A percentile compares a stretch with the other conserved stretches of the same genome.
These are phyloP conservation scores for Lachancea sp. DNA, from an alignment of 805 yeast genomes.

Conservation along the genomic window DNA sequence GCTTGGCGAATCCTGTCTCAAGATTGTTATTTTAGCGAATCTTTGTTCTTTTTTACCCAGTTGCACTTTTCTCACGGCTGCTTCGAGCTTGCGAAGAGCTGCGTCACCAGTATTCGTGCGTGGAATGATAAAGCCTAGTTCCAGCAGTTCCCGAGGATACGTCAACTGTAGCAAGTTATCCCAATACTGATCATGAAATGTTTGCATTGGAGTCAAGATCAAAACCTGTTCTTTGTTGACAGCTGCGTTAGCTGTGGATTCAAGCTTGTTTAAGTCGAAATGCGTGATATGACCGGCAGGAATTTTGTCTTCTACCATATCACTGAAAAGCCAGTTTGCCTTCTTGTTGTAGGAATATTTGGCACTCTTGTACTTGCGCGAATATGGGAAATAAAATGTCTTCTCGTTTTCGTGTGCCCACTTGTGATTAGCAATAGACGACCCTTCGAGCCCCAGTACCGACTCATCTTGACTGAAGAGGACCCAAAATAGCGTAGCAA, in stretches of 20 bases:
- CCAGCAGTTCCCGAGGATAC: slow-evolving; percentile 80
- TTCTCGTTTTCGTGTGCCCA: slow-evolving; percentile 34
- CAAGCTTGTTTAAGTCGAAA: slow-evolving; percentile 75
- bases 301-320: slow-evolving; percentile 47
- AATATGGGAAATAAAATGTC: slow-evolving; percentile 32
- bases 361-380: slow-evolving; percentile 32
- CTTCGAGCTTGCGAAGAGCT: slow-evolving; percentile 66
- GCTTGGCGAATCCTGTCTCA: slow-evolving; percentile 85
- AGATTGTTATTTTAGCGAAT: slow-evolving; percentile 76
- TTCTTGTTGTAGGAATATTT: slow-evolving; percentile 42
- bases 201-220: slow-evolving; percentile 84
- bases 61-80: slow-evolving; percentile 69
- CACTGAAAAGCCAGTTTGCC: slow-evolving; percentile 40
- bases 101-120: slow-evolving; percentile 73
- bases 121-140: slow-evolving; percentile 89
- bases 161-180: slow-evolving; percentile 63
- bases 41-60: slow-evolving; percentile 53
- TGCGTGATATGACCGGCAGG: slow-evolving; percentile 73
- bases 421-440: slow-evolving; percentile 24
- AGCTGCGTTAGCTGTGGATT: slow-evolving; percentile 64
- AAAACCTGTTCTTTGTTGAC: slow-evolving; percentile 76
- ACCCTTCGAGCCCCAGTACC: slow-evolving; percentile 21
- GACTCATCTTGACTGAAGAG: slow-evolving; percentile 19
- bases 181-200: slow-evolving; percentile 85
- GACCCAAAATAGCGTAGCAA: slow-evolving; percentile 19